Percentiles rank a stretch among this genome's conserved stretches.
phyloP scores from a whole-genome alignment of 345 rosid genomes.

The Populus davidiana region DNA sequence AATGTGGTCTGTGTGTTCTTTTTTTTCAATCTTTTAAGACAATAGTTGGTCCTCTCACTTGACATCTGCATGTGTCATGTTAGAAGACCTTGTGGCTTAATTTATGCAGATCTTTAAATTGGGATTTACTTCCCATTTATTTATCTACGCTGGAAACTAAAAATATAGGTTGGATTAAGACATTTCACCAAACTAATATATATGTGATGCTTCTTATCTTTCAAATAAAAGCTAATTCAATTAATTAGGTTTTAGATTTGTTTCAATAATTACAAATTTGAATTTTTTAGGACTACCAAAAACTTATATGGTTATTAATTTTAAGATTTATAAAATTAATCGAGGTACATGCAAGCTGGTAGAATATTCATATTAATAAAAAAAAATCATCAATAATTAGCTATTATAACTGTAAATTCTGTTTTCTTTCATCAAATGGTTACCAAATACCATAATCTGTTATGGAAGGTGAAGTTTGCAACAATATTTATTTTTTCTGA shows the following conservation, averaged over 20 bases:
- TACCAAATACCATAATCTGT: neutral
- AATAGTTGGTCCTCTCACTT: neutral
- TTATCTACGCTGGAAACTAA: neutral
- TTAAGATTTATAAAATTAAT: accelerated
- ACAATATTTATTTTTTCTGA: neutral
- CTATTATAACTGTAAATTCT: neutral
- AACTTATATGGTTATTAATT: accelerated
- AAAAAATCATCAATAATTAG: neutral
- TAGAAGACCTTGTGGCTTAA: neutral
- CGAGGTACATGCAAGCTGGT: accelerated
- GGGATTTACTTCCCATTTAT: neutral
- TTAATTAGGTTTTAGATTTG: too few relatives aligned
- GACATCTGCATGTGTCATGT: neutral
- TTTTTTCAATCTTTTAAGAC: neutral
- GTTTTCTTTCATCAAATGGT: neutral
- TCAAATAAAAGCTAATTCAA: neutral
- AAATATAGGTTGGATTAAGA: neutral
- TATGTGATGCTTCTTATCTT: neutral
- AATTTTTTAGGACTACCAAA: accelerated
- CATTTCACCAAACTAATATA: neutral
- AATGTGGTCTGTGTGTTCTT: neutral
- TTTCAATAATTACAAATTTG: accelerated
- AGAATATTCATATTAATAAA: too few relatives aligned
- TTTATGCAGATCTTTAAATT: neutral
- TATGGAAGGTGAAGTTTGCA: neutral